These are phyloP conservation scores for Phytophthora pistaciae DNA, from an alignment of 352 stramenopile species.

Conservation along the genomic window DNA sequence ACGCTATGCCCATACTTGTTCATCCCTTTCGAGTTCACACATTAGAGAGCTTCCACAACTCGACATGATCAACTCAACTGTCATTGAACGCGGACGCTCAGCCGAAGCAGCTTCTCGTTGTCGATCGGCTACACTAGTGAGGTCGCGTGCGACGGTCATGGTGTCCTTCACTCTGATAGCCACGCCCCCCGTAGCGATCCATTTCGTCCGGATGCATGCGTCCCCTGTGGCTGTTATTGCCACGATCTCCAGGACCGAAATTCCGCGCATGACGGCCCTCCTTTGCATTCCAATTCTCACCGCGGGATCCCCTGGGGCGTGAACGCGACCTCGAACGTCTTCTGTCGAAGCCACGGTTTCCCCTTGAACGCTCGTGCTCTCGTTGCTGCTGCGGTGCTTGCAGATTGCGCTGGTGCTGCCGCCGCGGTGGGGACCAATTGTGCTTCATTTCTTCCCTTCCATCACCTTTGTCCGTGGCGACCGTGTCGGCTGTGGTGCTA, in stretches of 20 bases:
- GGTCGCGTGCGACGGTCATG: not conserved
- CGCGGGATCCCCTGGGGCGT: not conserved
- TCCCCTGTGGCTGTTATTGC: not conserved
- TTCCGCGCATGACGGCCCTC: not conserved
- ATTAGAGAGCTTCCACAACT: too few relatives aligned
- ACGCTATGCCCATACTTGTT: too few relatives aligned
- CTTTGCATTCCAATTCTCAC: not conserved
- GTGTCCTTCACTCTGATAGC: not conserved
- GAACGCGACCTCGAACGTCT: not conserved
- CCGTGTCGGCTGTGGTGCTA: not conserved
- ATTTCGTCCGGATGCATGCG: not conserved
- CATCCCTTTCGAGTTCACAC: too few relatives aligned
- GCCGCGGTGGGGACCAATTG: not conserved
- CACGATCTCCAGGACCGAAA: not conserved
- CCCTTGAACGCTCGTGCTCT: not conserved
- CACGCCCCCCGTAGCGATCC: not conserved
- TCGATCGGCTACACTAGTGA: not conserved
- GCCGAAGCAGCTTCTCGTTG: not conserved
- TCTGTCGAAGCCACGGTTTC: not conserved
- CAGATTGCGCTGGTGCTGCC: not conserved
- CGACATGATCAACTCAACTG: too few relatives aligned
- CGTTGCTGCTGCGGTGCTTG: not conserved
- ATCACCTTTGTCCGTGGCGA: not conserved
- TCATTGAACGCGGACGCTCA: too few relatives aligned
- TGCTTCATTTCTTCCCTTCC: not conserved